A percentile compares a stretch with the other conserved stretches of the same genome.
These are phyloP conservation scores for Hyaloscypha bicolor DNA, from an alignment of 495 filamentous ascomycete genomes.

Conservation along the genomic window DNA sequence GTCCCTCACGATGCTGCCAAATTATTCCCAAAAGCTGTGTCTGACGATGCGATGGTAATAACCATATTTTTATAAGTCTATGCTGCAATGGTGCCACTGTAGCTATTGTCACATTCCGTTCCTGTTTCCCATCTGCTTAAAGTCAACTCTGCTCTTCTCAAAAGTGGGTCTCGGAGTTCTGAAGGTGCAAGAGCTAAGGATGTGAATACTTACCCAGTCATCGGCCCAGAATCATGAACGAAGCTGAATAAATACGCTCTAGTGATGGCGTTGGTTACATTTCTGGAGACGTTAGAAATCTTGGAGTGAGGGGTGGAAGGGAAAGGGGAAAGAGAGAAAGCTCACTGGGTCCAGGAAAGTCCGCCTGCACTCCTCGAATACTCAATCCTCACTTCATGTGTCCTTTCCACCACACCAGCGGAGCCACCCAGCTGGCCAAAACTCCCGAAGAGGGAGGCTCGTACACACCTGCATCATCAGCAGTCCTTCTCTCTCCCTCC, in stretches of 20 bases:
- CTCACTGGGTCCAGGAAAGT: conserved; percentile 4
- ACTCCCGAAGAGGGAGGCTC: conserved; percentile 8
- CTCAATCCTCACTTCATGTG: conserved; percentile 9
- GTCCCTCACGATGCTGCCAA: conserved; percentile 37
- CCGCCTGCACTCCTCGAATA: conserved; percentile 11
- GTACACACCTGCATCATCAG: not conserved
- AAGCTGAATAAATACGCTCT: conserved; percentile 37
- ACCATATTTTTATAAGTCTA: conserved; percentile 41
- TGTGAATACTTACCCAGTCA: conserved; percentile 32
- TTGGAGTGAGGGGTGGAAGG: not conserved
- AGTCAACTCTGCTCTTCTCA: no score
- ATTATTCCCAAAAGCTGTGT: conserved; percentile 40
- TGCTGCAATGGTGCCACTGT: conserved; percentile 38
- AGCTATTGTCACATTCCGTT: conserved; percentile 40
- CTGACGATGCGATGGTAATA: conserved; percentile 40
- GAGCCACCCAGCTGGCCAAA: conserved; percentile 11
- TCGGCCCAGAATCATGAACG: conserved; percentile 37
- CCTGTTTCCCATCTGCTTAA: conserved; percentile 35
- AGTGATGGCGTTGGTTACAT: conserved; percentile 40
- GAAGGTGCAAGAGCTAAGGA: not conserved
- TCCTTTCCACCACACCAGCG: not conserved
- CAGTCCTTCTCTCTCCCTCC: not conserved
- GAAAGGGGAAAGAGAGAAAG: not conserved
- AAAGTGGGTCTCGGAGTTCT: not conserved
- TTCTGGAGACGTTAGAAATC: conserved; percentile 22